Evolutionary conservation across 2,329 filamentous ascomycete genomes (phyloP).

Genomic region (Samsoniella hepiali): DNA sequence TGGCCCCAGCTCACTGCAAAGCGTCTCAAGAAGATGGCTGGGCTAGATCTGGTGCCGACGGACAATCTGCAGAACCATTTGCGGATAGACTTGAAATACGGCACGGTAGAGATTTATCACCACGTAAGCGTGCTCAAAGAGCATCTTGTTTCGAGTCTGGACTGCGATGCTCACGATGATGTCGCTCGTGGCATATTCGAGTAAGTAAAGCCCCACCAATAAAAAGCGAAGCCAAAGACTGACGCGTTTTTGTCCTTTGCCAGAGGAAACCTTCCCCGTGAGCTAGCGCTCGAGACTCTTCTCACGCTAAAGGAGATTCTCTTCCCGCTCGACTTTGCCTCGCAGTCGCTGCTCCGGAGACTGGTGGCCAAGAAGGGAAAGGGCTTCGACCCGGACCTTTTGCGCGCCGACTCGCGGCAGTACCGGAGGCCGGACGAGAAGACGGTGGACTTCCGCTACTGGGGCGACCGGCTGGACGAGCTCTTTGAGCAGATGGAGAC

Average conservation of each 20-base stretch:
- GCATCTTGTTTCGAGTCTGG: not conserved
- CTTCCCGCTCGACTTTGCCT: slow-evolving; percentile 21
- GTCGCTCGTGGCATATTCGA: not conserved
- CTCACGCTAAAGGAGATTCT: slow-evolving; percentile 21
- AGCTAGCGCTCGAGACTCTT: slow-evolving; percentile 20
- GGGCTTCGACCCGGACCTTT: slow-evolving; percentile 21
- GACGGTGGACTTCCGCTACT: slow-evolving; percentile 18
- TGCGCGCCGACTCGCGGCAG: slow-evolving; percentile 13
- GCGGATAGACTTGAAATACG: slow-evolving; percentile 2
- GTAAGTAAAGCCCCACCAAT: no score
- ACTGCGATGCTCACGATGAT: not conserved
- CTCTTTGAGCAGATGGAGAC: slow-evolving; percentile 23
- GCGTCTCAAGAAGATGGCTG: slow-evolving; percentile 16
- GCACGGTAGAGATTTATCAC: slow-evolving; percentile 17
- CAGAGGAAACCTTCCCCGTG: slow-evolving; percentile 21
- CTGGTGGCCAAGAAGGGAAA: slow-evolving; percentile 7
- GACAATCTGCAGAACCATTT: slow-evolving; percentile 18
- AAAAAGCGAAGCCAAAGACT: no score
- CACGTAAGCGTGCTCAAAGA: slow-evolving; percentile 18
- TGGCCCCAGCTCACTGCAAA: slow-evolving; percentile 3
- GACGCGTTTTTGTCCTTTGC: not conserved
- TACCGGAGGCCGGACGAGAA: slow-evolving; percentile 18
- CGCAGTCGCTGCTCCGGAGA: slow-evolving; percentile 16
- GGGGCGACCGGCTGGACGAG: slow-evolving; percentile 19
- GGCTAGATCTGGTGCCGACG: slow-evolving; percentile 15